phyloP scores from a whole-genome alignment of 495 filamentous ascomycete species.

The Platismatia glauca region DNA sequence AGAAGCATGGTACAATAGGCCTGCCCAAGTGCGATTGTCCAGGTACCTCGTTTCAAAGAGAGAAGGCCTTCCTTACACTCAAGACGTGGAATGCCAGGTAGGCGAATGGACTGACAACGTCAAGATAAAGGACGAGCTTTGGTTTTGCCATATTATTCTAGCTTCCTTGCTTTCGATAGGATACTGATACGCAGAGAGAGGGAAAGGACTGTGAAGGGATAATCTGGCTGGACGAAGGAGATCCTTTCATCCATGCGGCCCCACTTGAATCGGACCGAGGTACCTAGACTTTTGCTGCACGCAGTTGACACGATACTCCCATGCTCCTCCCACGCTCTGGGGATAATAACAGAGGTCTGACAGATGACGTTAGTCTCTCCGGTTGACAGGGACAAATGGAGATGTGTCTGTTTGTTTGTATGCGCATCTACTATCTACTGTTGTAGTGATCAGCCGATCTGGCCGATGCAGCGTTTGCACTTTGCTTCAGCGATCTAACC shows the following conservation, averaged over 20 bases:
- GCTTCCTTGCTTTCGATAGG: not conserved
- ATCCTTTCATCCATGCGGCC: not conserved
- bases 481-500: not conserved
- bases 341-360: not conserved
- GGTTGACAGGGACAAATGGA: not conserved
- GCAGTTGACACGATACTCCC: not conserved
- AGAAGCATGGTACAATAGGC: too few relatives aligned
- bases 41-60: not conserved
- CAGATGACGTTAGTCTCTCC: not conserved
- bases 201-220: too few relatives aligned
- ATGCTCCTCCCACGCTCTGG: not conserved
- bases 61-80: constrained; percentile 34
- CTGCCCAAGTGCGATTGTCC: too few relatives aligned
- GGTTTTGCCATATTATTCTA: constrained; percentile 37
- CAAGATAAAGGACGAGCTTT: constrained; percentile 57
- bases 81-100: constrained; percentile 60
- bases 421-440: too few relatives aligned
- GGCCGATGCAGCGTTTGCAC: not conserved
- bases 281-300: not conserved
- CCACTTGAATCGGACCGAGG: not conserved
- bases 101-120: constrained; percentile 62
- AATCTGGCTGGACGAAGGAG: too few relatives aligned
- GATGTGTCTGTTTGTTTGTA: too few relatives aligned
- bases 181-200: too few relatives aligned
- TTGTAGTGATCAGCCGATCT: too few relatives aligned